Percentiles rank a stretch among this genome's conserved stretches.
These are phyloP conservation scores for Jatropha podagrica DNA, from an alignment of 441 rosid species.

Conservation along the genomic window DNA sequence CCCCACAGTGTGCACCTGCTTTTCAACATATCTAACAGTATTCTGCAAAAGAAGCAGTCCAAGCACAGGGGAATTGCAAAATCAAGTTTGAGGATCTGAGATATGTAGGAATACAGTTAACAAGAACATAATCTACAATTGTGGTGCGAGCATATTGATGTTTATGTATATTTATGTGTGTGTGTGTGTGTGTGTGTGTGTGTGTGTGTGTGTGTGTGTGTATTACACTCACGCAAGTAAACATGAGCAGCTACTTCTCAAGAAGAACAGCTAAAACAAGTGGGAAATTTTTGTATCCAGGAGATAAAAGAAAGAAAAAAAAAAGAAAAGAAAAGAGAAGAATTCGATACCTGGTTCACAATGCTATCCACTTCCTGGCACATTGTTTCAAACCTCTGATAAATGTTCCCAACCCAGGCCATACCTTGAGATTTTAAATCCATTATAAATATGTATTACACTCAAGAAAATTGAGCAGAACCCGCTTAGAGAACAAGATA, in stretches of 20 bases:
- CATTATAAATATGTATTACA: slow-evolving; percentile 28
- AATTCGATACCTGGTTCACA: slow-evolving; percentile 39
- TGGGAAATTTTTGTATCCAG: background rate
- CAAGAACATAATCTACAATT: background rate
- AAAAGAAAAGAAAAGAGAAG: background rate
- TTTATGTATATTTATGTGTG: too few relatives aligned
- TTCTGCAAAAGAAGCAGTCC: slow-evolving; percentile 36
- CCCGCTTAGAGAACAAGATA: background rate
- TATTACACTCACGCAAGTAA: background rate
- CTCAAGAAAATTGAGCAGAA: slow-evolving; percentile 2
- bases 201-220: background rate
- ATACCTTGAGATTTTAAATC: slow-evolving; percentile 49
- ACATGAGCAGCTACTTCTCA: background rate
- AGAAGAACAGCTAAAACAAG: background rate
- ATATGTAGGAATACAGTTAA: background rate
- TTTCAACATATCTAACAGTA: slow-evolving; percentile 54
- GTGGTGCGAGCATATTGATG: background rate
- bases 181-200: too few relatives aligned
- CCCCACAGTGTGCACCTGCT: slow-evolving; percentile 40
- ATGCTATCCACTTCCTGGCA: slow-evolving; percentile 58
- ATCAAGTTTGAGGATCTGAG: background rate
- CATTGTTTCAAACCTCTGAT: slow-evolving; percentile 67
- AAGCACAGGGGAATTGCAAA: slow-evolving; percentile 13
- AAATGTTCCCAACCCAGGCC: slow-evolving; percentile 66
- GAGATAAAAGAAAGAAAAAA: background rate